A percentile compares a stretch with the other conserved stretches of the same genome.
Evolutionary conservation across 345 rosid species (phyloP).

Genomic region (Salix suchowensis): DNA sequence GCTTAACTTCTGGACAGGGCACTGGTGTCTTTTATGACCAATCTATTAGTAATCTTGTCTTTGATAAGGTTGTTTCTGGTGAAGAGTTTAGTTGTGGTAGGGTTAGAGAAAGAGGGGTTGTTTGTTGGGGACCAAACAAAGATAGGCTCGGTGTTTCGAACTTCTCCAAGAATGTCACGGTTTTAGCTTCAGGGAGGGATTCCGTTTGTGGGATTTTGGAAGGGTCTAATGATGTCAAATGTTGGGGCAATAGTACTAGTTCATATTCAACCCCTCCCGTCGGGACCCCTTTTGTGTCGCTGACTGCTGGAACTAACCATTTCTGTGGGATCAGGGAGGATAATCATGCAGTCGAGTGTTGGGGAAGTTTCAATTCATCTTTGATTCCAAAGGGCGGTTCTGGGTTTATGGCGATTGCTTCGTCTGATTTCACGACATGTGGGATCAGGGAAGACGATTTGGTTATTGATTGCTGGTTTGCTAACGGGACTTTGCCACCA

Average conservation of each 20-base stretch:
- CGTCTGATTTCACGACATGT: slow-evolving; percentile 68
- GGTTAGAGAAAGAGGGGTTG: slow-evolving; percentile 59
- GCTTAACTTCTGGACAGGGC: slow-evolving; percentile 35
- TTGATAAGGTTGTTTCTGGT: slow-evolving; percentile 63
- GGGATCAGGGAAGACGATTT: slow-evolving; percentile 82
- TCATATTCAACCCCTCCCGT: slow-evolving; percentile 30
- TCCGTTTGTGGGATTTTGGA: slow-evolving; percentile 58
- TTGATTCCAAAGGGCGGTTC: slow-evolving; percentile 54
- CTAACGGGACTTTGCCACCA: slow-evolving; percentile 34
- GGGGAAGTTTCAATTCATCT: slow-evolving; percentile 72
- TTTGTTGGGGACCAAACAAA: slow-evolving; percentile 84
- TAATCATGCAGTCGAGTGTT: slow-evolving; percentile 74
- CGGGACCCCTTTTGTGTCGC: slow-evolving; percentile 42
- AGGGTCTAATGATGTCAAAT: slow-evolving; percentile 43
- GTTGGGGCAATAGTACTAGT: slow-evolving; percentile 56
- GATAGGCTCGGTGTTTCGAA: slow-evolving; percentile 39
- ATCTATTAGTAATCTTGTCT: slow-evolving; percentile 40
- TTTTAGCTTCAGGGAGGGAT: slow-evolving; percentile 52
- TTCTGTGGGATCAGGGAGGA: slow-evolving; percentile 83
- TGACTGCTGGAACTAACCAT: slow-evolving; percentile 70
- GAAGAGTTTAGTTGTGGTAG: slow-evolving; percentile 87
- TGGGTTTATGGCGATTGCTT: slow-evolving; percentile 83
- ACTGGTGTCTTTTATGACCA: slow-evolving; percentile 37
- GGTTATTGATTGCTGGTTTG: slow-evolving; percentile 83
- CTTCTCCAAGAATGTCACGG: slow-evolving; percentile 31